Base-by-base conservation (phyloP, 1,284 basidiomycete species). In the Clitocybe nebularis region DNA sequence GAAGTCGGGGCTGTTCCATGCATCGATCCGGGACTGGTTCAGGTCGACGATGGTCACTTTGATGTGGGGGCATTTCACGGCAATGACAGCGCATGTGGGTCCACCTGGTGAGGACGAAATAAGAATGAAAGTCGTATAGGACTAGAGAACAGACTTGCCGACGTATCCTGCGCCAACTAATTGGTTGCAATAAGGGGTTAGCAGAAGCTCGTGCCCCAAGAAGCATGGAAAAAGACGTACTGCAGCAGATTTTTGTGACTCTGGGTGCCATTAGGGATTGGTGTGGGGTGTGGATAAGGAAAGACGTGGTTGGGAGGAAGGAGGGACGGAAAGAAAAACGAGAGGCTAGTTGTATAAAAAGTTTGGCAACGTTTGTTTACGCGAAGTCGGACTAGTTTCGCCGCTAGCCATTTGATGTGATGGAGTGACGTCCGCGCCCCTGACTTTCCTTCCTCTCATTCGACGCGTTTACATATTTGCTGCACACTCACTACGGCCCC, bases 11-110 rank as follows among this genome's bases (percentile, higher is more conserved):
- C 77, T 81, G 72, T 99, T 99, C 95, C 95, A 99, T 9, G 93
- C 94, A 60, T 93, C 90, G 66, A 98, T 85, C 51, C 96, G 89
- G 46, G 84, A 75, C 60, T 94, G 79, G 77, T 98, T 99, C 58
- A 99, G 78, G 68, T 99, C 95, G 60, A 98, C 95, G 59, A 99
- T 99, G 59, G 91, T 98, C 62, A 98, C 95, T 45, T 74, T 72
- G 71, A 98, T 91, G 63, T 96, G 79, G 41, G 95, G 93, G 69
- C 93, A 95, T 65, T 89, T 93, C 60, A 89, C 75, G n/a, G 91
- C 92, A 53, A 96, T 91, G 57, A 97, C 90, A 32, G 93, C 88
- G 66, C 93, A 97, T 32, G 94, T 97, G 24, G 91, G 91, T 35
- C 92, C 91, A 64, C 89, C 89, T 91, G 46, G n/a, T 38, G 35